Percentiles rank a stretch among this genome's conserved stretches.
Conservation (phyloP, 2,329 filamentous ascomycete species). For the Trichoderma sp. region DNA sequence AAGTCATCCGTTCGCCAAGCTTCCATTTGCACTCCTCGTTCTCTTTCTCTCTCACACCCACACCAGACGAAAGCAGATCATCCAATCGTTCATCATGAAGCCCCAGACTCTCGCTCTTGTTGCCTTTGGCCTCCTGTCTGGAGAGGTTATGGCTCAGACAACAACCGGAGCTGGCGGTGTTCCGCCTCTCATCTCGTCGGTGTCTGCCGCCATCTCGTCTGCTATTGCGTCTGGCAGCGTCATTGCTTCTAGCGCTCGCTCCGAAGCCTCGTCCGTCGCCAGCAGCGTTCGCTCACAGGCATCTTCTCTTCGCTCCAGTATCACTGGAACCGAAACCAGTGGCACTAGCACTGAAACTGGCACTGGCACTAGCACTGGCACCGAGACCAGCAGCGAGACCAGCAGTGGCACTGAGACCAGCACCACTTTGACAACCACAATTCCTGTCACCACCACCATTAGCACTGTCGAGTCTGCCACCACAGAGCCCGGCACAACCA, state of each 20-base stretch:
- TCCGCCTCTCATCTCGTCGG: background rate
- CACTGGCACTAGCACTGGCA: too few relatives aligned
- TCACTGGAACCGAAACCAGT: background rate
- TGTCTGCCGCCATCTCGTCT: background rate
- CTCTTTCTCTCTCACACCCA: background rate
- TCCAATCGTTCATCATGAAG: slow-evolving; percentile 18
- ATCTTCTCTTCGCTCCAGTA: background rate
- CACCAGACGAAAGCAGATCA: background rate
- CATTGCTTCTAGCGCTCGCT: background rate
- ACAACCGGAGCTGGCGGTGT: background rate
- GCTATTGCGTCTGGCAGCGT: background rate
- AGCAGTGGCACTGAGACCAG: background rate
- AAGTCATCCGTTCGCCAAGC: background rate
- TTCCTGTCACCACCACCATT: slow-evolving; percentile 1
- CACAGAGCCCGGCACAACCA: background rate
- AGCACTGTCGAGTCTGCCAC: slow-evolving; percentile 4
- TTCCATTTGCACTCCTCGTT: slow-evolving; percentile 1
- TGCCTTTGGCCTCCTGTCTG: slow-evolving; percentile 18
- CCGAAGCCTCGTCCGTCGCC: background rate
- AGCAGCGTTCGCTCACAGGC: slow-evolving; percentile 8
- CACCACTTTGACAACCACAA: background rate
- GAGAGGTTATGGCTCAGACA: slow-evolving; percentile 5
- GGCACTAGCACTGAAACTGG: background rate
- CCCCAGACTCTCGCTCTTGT: slow-evolving; percentile 7
- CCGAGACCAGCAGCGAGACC: background rate